Base-by-base conservation (phyloP, 495 filamentous ascomycete species). In the Tuber calosporum region DNA sequence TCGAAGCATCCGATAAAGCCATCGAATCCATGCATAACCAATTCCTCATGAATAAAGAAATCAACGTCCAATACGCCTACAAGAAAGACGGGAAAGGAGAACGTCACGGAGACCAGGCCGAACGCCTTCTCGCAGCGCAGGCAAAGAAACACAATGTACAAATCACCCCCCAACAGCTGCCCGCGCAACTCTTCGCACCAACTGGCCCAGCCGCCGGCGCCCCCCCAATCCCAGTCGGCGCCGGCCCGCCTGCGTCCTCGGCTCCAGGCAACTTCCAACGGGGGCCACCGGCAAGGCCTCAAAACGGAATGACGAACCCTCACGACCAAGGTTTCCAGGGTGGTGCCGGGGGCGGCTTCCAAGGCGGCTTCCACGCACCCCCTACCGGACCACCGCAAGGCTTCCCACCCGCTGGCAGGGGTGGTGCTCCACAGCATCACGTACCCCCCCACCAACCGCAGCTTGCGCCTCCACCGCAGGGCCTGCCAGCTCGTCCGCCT, bases 41-140 rank as follows among this genome's bases (percentile, higher is more conserved):
- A 83, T 97, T 93, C 83, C 87, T 99, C 69, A 95, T 96, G 88
- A 97, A 97, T 85, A 97, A 97, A 83, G 90, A 95, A 80, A 89
- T 97, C 77, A 91, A 90, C 2, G 96, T 98, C 62, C 94, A 99
- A 82, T 99, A 99, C 83, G 95, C 95, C 58, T 99, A 97, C 86
- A 99, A 99, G 87, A 98, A 98, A 83, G 96, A 99, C 80, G 95
- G 96, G 66, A 97, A 97, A 84, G 94, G 94, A 74, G 95, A 98
- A 84, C 87, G 96, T 39, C 95, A 99, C 82, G 95, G 95, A 73
- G 95, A 99, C 80, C 86, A 94, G 80, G 95, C 96, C 42, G 95
- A 99, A 84, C 87, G 95, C 77, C 93, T 91, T 87, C 86, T 99
- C 69, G 96, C 95, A 66, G 89, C 91, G 58, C 93, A 97, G 82